These are phyloP conservation scores for Erucastrum elatum DNA, from an alignment of 345 rosid genomes.

Conservation along the genomic window DNA sequence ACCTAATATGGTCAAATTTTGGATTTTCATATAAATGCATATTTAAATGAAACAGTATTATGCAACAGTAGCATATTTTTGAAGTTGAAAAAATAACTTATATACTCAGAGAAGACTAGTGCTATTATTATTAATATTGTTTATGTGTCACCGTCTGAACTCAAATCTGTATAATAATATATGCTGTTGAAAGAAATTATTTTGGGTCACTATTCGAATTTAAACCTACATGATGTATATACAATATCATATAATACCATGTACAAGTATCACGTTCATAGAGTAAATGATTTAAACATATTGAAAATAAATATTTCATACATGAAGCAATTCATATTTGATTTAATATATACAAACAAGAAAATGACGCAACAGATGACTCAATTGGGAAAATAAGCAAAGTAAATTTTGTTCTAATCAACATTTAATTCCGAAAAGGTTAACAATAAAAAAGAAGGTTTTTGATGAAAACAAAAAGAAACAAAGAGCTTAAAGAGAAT, in stretches of 20 bases:
- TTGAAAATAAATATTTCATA: not conserved
- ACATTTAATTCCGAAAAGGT: conserved; percentile 37
- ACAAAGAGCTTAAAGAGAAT: conserved; percentile 25
- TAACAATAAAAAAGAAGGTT: conserved; percentile 16
- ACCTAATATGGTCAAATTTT: not conserved
- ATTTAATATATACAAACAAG: conserved; percentile 2
- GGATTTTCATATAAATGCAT: not conserved
- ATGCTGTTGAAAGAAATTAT: not conserved
- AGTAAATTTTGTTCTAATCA: conserved; percentile 6
- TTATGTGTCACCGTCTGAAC: not conserved
- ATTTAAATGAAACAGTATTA: not conserved
- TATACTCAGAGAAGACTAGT: not conserved
- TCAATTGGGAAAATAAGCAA: conserved; percentile 20
- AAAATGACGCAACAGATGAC: conserved; percentile 19
- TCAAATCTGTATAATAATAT: not conserved
- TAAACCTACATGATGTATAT: not conserved
- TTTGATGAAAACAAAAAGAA: conserved; percentile 33
- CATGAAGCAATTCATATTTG: not conserved
- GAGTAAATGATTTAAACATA: not conserved
- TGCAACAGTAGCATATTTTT: not conserved
- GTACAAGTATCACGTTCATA: not conserved
- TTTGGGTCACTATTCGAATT: not conserved
- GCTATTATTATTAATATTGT: not conserved
- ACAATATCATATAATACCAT: not conserved
- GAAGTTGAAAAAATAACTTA: not conserved